phyloP scores from a whole-genome alignment of 805 yeast genomes.

The Gaillardinia entomophila region DNA sequence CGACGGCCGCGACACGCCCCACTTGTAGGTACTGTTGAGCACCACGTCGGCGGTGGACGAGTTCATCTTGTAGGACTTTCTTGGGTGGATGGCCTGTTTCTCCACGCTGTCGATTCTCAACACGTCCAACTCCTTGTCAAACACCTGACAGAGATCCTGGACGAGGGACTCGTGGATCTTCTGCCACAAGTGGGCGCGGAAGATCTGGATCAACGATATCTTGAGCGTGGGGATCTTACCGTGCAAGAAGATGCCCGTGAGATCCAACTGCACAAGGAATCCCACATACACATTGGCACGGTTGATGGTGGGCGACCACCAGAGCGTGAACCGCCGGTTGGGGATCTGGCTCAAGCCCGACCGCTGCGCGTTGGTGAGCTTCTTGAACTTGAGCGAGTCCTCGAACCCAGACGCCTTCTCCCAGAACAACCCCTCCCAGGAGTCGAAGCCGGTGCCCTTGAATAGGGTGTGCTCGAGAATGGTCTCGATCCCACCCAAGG shows the following conservation, averaged over 20 bases:
- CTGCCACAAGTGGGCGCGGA: slow-evolving; percentile 98
- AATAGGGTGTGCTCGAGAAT: slow-evolving; percentile 91
- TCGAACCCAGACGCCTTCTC: slow-evolving; percentile 97
- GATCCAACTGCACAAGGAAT: slow-evolving; percentile 88
- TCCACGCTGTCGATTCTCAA: slow-evolving; percentile 80
- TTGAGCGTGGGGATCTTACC: slow-evolving; percentile 97
- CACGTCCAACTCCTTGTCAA: slow-evolving; percentile 81
- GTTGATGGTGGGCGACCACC: slow-evolving; percentile 99
- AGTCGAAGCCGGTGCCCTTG: slow-evolving; percentile 94
- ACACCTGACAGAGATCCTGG: slow-evolving; percentile 85
- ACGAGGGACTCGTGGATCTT: slow-evolving; percentile 95
- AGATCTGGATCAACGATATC: slow-evolving; percentile 90
- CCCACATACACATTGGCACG: slow-evolving; percentile 98
- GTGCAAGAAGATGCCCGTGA: slow-evolving; percentile 94
- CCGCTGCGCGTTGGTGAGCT: slow-evolving; percentile 94
- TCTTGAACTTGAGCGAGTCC: slow-evolving; percentile 90
- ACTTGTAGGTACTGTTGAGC: slow-evolving; percentile 64
- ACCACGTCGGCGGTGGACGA: slow-evolving; percentile 92
- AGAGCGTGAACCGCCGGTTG: slow-evolving; percentile 89
- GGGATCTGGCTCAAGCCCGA: slow-evolving; percentile 97
- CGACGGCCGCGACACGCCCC: slow-evolving; percentile 84
- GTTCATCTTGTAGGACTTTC: slow-evolving; percentile 96
- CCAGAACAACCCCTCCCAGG: slow-evolving; percentile 99
- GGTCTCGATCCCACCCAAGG: slow-evolving; percentile 95
- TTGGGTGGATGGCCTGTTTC: slow-evolving; percentile 90